These are phyloP conservation scores for Gloeophyllum trabeum DNA, from an alignment of 768 basidiomycete genomes.

Conservation along the genomic window DNA sequence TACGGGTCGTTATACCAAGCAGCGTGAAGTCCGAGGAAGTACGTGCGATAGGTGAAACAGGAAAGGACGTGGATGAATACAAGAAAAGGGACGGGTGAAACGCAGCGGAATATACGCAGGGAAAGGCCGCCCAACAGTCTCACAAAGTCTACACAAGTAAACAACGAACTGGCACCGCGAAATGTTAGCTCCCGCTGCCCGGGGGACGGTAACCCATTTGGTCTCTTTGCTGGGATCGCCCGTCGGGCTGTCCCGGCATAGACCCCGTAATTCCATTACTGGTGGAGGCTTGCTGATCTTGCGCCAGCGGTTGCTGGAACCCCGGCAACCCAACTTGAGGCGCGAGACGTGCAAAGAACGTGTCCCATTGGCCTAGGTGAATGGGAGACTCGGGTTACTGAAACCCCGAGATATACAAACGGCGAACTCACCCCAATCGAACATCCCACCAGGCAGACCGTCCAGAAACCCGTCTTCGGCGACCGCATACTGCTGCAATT, in stretches of 20 bases:
- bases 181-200: no score
- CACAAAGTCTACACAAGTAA: no score
- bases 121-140: no score
- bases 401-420: no score
- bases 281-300: neutral
- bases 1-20: no score
- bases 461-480: slow-evolving; percentile 63
- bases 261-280: neutral
- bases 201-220: neutral
- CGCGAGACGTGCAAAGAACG: slow-evolving; percentile 58
- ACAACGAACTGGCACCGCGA: no score
- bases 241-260: neutral
- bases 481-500: slow-evolving; percentile 53
- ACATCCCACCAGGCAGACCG: slow-evolving; percentile 76
- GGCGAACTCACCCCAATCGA: slow-evolving; percentile 63
- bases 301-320: neutral
- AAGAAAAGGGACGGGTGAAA: no score
- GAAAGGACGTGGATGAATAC: no score
- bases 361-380: slow-evolving; percentile 76
- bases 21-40: no score
- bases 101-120: no score
- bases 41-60: no score
- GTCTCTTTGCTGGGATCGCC: neutral
- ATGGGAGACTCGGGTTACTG: no score
- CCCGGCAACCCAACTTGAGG: neutral